phyloP scores from a whole-genome alignment of 139 green algal genomes.

The Micractinium sp. region DNA sequence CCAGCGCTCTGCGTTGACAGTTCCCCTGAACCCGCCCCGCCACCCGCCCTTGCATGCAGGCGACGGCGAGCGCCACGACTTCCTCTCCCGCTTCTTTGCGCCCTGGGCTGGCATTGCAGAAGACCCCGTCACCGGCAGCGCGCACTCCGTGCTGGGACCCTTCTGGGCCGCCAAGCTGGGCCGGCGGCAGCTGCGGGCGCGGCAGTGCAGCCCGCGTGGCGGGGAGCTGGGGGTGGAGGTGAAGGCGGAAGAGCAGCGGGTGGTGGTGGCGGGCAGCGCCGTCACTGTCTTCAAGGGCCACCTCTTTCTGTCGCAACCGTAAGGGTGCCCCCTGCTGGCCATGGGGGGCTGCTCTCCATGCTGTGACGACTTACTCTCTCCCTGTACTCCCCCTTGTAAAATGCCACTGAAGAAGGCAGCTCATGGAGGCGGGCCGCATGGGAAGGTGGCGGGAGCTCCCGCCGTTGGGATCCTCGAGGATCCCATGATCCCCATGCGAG shows the following conservation, averaged over 20 bases:
- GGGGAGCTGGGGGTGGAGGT: slow-evolving; percentile 45
- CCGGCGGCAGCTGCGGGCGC: slow-evolving; percentile 42
- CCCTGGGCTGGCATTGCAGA: slow-evolving; percentile 84
- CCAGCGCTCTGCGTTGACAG: background rate
- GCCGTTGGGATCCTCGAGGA: too few relatives aligned
- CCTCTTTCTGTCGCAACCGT: slow-evolving; percentile 9
- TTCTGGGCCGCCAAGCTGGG: slow-evolving; percentile 60
- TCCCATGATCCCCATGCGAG: too few relatives aligned
- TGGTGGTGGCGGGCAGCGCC: slow-evolving; percentile 19
- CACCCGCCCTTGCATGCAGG: background rate
- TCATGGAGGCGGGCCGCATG: too few relatives aligned
- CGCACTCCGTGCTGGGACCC: slow-evolving; percentile 70
- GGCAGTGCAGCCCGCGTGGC: slow-evolving; percentile 59
- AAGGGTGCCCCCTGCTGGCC: too few relatives aligned
- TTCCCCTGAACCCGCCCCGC: background rate
- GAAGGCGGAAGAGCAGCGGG: background rate
- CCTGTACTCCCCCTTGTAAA: too few relatives aligned
- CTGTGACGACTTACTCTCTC: too few relatives aligned
- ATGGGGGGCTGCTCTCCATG: too few relatives aligned
- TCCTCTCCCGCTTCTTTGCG: slow-evolving; percentile 84
- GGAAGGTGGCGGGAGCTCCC: too few relatives aligned
- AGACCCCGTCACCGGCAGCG: slow-evolving; percentile 89
- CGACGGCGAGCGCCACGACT: slow-evolving; percentile 49
- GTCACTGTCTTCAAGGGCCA: slow-evolving; percentile 33
- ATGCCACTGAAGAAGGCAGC: too few relatives aligned